Evolutionary conservation across 371 early-diverging fungal genomes (phyloP).

Genomic region (Mucor racemosus): DNA sequence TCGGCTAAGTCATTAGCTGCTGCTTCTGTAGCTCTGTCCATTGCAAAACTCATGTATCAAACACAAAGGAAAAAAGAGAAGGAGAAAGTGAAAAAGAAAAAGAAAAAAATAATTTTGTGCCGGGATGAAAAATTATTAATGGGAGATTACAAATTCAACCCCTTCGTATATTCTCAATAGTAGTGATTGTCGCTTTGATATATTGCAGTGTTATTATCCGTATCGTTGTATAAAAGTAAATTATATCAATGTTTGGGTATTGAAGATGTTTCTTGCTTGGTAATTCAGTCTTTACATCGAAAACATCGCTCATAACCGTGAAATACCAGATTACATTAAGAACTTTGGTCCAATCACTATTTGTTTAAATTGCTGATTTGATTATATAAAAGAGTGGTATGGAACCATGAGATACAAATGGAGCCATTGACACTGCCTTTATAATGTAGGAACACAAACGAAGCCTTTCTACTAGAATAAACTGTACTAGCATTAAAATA

Average conservation of each 20-base stretch:
- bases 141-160: neutral
- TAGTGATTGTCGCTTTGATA: no score
- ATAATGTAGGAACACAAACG: no score
- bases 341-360: neutral
- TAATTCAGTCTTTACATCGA: no score
- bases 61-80: neutral
- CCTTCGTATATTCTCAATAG: neutral
- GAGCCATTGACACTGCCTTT: no score
- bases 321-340: neutral
- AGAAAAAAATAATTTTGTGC: neutral
- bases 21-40: constrained; percentile 58
- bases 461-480: no score
- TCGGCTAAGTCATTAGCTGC: constrained; percentile 58
- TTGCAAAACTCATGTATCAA: constrained; percentile 14
- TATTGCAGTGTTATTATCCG: neutral
- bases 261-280: no score
- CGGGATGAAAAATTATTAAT: constrained; percentile 2
- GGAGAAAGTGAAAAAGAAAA: neutral
- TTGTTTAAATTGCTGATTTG: no score
- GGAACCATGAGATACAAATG: no score
- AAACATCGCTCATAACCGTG: no score
- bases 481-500: no score
- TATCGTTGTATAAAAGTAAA: neutral
- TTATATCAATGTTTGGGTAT: no score
- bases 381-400: no score